Percentiles rank a stretch among this genome's conserved stretches.
phyloP scores from a whole-genome alignment of 257 asterid species.

The Lycium barbarum region DNA sequence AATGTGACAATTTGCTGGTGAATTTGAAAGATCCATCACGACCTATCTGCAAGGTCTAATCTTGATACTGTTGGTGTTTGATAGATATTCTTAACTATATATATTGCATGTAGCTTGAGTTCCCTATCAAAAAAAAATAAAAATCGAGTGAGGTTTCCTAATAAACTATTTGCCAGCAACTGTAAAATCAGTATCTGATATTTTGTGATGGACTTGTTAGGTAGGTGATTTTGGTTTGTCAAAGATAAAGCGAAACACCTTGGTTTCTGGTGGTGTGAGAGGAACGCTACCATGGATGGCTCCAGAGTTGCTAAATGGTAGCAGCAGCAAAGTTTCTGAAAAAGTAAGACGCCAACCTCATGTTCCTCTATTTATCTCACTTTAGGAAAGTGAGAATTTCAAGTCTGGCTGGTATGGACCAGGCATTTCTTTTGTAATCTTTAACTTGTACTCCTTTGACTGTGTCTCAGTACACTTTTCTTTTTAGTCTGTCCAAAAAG shows the following conservation, averaged over 20 bases:
- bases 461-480: not conserved
- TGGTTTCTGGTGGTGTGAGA: conserved; percentile 96
- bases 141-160: not conserved
- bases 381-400: conserved; percentile 30
- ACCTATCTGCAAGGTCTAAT: conserved; percentile 87
- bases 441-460: not conserved
- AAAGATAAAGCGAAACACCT: conserved; percentile 82
- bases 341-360: conserved; percentile 54
- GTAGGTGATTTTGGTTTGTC: conserved; percentile 96
- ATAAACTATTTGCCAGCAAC: not conserved
- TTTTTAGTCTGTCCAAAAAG: not conserved
- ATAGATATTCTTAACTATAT: not conserved
- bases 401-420: not conserved
- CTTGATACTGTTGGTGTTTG: not conserved
- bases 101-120: not conserved
- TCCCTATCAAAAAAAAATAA: not conserved
- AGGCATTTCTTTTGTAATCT: not conserved
- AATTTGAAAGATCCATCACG: conserved; percentile 89
- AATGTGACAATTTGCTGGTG: conserved; percentile 90
- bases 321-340: conserved; percentile 87
- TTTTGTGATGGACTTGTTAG: conserved; percentile 49
- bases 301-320: conserved; percentile 87
- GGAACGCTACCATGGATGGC: conserved; percentile 99
- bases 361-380: conserved; percentile 9
- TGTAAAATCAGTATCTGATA: conserved; percentile 23